Evolutionary conservation across 139 green algal genomes (phyloP), one percentile per base, ranked within the genome.

Genomic region (Tetradesmus lagerheimii): DNA sequence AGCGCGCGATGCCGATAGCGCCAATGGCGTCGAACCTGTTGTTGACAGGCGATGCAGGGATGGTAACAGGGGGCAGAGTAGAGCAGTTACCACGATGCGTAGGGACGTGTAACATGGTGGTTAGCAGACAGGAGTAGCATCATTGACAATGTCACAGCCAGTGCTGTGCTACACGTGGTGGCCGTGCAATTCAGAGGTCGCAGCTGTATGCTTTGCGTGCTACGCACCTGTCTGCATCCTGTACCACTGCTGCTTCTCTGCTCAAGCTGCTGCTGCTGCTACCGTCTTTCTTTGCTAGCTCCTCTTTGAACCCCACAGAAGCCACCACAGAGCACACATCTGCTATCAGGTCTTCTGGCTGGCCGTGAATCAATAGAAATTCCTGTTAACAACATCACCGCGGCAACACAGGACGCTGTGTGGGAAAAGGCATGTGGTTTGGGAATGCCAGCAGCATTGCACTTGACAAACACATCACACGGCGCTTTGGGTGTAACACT

Each of bases 1-100:
- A 98, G 80, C 96, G 92, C 0, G 96, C 95, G 45, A 98, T 97
- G 85, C 96, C 96, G 15, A 98, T 90, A n/a, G 96, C 96, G 1
- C 96, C 96, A 45, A 98, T 97, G 0, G 96, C 96, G 80, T 98
- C 96, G 31, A 98, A 85, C 91, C 96, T 96, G 66, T 1, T 37
- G 25, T 9, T 18, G 35, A 5, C n/a, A 5, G 74, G 18, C 12
- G 27, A 31, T 50, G 62, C 35, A 34, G 23, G 12, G 11, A 8
- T 12, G 31, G 34, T 5, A 31, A 38, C n/a, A 77, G 11, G 35
- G 35, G 31, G 8, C 27, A 50, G 5, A 20, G 31, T n/a, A n/a
- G n/a, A n/a, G n/a, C n/a, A n/a, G n/a, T n/a, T n/a, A n/a, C n/a
- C n/a, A n/a, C n/a, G n/a, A n/a, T n/a, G n/a, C n/a, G n/a, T n/a